phyloP scores from a whole-genome alignment of 805 yeast species.

The Cyberlindnera saturnus region DNA sequence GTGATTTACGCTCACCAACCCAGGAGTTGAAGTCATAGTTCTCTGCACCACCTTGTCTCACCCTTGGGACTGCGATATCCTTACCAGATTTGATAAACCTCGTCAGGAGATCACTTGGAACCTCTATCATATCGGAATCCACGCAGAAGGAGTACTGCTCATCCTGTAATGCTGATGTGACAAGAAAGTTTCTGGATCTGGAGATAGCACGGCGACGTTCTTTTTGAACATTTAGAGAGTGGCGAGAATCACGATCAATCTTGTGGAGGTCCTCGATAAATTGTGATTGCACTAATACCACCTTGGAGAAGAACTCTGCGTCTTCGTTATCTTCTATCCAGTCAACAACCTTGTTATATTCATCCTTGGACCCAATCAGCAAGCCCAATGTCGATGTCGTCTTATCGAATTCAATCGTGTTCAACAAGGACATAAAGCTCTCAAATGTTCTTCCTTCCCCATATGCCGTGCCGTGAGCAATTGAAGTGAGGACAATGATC shows the following conservation, averaged over 20 bases:
- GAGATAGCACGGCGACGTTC: slow-evolving; percentile 25
- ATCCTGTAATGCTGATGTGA: slow-evolving; percentile 17
- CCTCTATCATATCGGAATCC: slow-evolving; percentile 26
- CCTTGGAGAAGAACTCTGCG: slow-evolving; percentile 7
- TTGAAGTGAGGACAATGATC: slow-evolving; percentile 8
- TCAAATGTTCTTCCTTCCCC: slow-evolving; percentile 29
- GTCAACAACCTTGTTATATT: slow-evolving; percentile 3
- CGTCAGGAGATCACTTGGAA: slow-evolving; percentile 22
- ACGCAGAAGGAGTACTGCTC: slow-evolving; percentile 27
- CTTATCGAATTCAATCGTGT: slow-evolving; percentile 21
- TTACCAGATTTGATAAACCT: slow-evolving; percentile 20
- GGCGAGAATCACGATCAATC: slow-evolving; percentile 15
- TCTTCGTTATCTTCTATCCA: slow-evolving; percentile 8
- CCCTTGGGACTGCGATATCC: slow-evolving; percentile 27
- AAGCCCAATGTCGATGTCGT: slow-evolving; percentile 20
- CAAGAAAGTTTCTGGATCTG: slow-evolving; percentile 24
- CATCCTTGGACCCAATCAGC: slow-evolving; percentile 13
- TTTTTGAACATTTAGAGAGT: slow-evolving; percentile 15
- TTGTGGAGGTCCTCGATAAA: slow-evolving; percentile 15
- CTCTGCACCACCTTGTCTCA: slow-evolving; percentile 14
- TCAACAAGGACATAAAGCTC: slow-evolving; percentile 29
- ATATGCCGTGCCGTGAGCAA: slow-evolving; percentile 29
- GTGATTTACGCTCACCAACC: slow-evolving; percentile 26
- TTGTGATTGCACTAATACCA: slow-evolving; percentile 15
- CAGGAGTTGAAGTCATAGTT: slow-evolving; percentile 32